Evolutionary conservation across 768 basidiomycete genomes (phyloP).

Genomic region (Mycena rebaudengoi): DNA sequence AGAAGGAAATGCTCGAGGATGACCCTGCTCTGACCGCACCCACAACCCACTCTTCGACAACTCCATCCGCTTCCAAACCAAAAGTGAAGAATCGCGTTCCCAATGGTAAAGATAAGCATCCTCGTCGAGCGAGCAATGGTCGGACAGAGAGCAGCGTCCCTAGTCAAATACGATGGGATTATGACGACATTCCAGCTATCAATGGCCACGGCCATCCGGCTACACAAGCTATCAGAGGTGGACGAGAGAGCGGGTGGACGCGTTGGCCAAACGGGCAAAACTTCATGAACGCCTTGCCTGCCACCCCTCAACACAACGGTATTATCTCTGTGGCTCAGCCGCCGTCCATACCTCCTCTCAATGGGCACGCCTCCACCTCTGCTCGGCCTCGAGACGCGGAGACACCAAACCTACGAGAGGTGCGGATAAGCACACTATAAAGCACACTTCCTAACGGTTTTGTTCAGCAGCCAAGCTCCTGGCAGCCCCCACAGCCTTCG

Average conservation of each 20-base stretch:
- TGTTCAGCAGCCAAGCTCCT: slow-evolving; percentile 14
- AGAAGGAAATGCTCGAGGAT: slow-evolving; percentile 65
- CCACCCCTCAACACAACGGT: slow-evolving; percentile 26
- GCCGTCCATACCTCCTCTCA: slow-evolving; percentile 33
- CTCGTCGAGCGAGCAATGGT: slow-evolving; percentile 34
- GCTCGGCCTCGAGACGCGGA: slow-evolving; percentile 29
- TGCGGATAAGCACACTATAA: background rate
- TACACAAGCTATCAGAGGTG: slow-evolving; percentile 30
- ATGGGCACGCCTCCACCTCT: slow-evolving; percentile 33
- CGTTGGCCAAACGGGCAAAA: slow-evolving; percentile 24
- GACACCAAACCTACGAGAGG: slow-evolving; percentile 17
- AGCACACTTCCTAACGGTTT: background rate
- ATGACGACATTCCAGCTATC: slow-evolving; percentile 15
- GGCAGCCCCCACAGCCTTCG: slow-evolving; percentile 17
- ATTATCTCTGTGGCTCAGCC: slow-evolving; percentile 32
- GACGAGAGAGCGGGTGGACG: slow-evolving; percentile 19
- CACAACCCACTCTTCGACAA: slow-evolving; percentile 30
- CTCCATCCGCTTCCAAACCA: slow-evolving; percentile 36
- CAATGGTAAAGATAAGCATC: slow-evolving; percentile 45
- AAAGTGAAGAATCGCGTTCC: slow-evolving; percentile 46
- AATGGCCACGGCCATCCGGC: slow-evolving; percentile 41
- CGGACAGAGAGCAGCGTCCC: slow-evolving; percentile 31
- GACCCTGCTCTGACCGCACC: slow-evolving; percentile 58
- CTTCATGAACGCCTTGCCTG: slow-evolving; percentile 3
- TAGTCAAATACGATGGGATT: slow-evolving; percentile 26